A percentile compares a stretch with the other conserved stretches of the same genome.
These are phyloP conservation scores for Staphylotrichum tortipilum DNA, from an alignment of 495 filamentous ascomycete genomes.

Conservation along the genomic window DNA sequence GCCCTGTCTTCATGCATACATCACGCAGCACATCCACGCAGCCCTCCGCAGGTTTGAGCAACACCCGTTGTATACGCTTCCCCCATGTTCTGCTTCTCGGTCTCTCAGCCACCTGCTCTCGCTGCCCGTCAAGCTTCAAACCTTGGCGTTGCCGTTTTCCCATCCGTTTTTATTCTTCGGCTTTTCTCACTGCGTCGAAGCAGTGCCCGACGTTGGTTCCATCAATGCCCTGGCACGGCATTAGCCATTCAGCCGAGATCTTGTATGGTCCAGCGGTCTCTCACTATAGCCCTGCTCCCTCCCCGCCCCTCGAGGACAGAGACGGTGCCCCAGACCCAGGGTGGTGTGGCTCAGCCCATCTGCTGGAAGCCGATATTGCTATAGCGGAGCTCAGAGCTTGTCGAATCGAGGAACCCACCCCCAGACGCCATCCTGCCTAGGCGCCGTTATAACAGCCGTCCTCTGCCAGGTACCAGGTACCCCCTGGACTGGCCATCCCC, in stretches of 20 bases:
- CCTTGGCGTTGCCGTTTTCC: constrained; percentile 19
- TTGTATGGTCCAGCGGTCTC: constrained; percentile 33
- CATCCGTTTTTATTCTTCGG: constrained; percentile 24
- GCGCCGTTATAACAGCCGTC: constrained; percentile 26
- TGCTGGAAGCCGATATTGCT: constrained; percentile 29
- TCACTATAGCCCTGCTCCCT: constrained; percentile 34
- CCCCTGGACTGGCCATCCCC: constrained; percentile 6
- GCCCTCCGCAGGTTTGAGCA: constrained; percentile 16
- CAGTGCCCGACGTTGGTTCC: constrained; percentile 34
- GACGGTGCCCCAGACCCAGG: constrained; percentile 10
- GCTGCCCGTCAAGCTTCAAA: constrained; percentile 7
- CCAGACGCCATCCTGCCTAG: constrained; percentile 26
- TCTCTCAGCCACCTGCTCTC: constrained; percentile 6
- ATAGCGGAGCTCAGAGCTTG: constrained; percentile 31
- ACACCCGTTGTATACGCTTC: constrained; percentile 12
- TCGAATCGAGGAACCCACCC: constrained; percentile 29
- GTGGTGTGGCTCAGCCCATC: constrained; percentile 43
- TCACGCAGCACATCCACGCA: constrained; percentile 16
- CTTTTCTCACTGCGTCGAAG: constrained; percentile 28
- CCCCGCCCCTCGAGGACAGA: constrained; percentile 8
- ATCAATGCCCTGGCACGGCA: constrained; percentile 40
- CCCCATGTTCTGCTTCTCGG: not conserved
- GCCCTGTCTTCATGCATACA: constrained; percentile 21
- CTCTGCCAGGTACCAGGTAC: constrained; percentile 34
- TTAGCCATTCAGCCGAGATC: constrained; percentile 49